Base-by-base conservation (phyloP, 1,284 basidiomycete species). In the Porodaedalea pini region DNA sequence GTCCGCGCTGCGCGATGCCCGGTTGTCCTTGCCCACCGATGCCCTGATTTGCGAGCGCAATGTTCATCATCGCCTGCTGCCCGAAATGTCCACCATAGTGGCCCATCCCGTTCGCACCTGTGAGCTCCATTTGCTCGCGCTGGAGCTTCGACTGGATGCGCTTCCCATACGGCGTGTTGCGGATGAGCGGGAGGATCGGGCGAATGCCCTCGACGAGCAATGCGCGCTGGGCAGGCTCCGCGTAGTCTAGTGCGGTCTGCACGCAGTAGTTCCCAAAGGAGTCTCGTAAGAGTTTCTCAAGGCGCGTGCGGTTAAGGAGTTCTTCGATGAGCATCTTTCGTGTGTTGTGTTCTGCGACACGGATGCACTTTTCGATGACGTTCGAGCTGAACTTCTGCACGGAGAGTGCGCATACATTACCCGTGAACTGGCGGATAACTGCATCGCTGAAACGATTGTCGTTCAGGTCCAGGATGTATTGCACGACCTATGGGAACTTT, bases 371-470 rank as follows among this genome's bases (percentile, higher is more conserved):
- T 73, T 94, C 92, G 65, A 95, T 93, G 58, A 94, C 92, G 71
- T 95, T 95, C 58, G 90, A 97, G 70, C 92, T 94, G 74, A 97
- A 99, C 76, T 99, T 99, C 72, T 99, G 97, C 39, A 98, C 95
- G 10, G 95, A 98, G 53, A 99, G 78, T 25, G 94, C 91, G 71
- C 96, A 99, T 58, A 99, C 94, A 70, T 99, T 98, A 67, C 97
- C 96, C 56, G 93, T 79, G 73, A 99, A 99, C 68, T 99, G 97
- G 63, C 96, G 88, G 67, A 99, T 98, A 65, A 99, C 91, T 45
- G 83, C 95, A 72, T 98, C 96, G 65, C 92, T 97, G 81, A 98
- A 99, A 48, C 96, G 85, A 70, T 93, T 94, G 75, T 99, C 95
- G 74, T 98, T 99, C 68, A 99, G 77, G 70, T 99, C 97, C 53